Base-by-base conservation (phyloP, 441 rosid species). In the Populus hybrid region DNA sequence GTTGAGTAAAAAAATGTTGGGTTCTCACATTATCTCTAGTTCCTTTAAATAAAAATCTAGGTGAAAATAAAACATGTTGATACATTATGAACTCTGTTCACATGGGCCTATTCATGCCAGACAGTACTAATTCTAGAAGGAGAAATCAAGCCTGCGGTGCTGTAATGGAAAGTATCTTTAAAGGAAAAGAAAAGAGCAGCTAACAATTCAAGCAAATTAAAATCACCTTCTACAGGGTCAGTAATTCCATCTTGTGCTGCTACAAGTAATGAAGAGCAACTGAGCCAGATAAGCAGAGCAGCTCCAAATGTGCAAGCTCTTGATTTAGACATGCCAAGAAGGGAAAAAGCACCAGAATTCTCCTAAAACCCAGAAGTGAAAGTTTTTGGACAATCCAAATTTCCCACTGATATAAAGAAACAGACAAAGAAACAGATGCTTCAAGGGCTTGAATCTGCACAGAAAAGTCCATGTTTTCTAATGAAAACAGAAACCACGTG, bases 181-280 rank as follows among this genome's bases (percentile, higher is more conserved):
- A 61, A 21, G 36, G 23, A 24, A 64, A 45, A 40, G n/a, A 56
- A 68, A 71, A 7, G 5, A 33, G 71, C 71, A 38, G 36, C 11
- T 3, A 68, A 9, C 26, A 64, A 40, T 6, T 28, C 0, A 74
- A 56, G 28, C 38, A 36, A 69, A 78, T n/a, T n/a, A n/a, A n/a
- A n/a, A 45, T 77, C 38, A 90, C 98, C 97, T 93, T 95, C 97
- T 2, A 31, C 78, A 53, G 93, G 98, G 74, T 85, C 80, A 26
- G 98, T 94, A 74, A 90, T 80, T 65, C 10, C 29, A 76, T 79
- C 40, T 76, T 87, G 87, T 68, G 94, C 92, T 74, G 78, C 83
- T 76, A 81, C 73, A 59, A 81, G 81, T 29, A 75, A 64, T 67
- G 88, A 78, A 80, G 87, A 88, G 67, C 79, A 88, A 68, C 76